Evolutionary conservation across 768 basidiomycete genomes (phyloP), one percentile per base, ranked within the genome.

Genomic region (Gymnopilus dilepis): DNA sequence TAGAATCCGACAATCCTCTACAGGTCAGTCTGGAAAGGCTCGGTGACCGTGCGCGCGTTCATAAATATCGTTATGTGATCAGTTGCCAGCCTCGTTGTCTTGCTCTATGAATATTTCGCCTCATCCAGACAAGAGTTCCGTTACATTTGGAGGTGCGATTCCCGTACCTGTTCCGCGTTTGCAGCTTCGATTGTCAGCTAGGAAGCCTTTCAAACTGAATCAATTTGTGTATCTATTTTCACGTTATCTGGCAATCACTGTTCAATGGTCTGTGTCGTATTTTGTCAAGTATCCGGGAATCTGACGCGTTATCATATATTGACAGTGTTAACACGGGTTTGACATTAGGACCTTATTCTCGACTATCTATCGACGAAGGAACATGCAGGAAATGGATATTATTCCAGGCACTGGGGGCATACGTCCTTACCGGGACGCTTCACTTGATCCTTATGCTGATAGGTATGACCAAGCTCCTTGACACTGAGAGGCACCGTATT

Each of bases 391-490:
- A 21, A 22, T 60, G 61, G 58, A 43, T 60, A 15, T 24, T 22
- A 2, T 54, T 65, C n/a, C 61, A 56, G 41, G 42, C 52, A 4
- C 12, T 37, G 2, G 19, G 48, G 0, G 47, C 61, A 8, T 56
- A 55, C 22, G 6, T 37, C 15, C 34, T 65, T 15, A 42, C 54
- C 31, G 61, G 31, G 15, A 50, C 47, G 2, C 43, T 65, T 13
- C 55, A 65, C 52, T 24, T 52, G 3, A 57, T 65, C 13, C 41
- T 65, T 11, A 65, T 62, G 61, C 26, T 65, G 42, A 61, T 62
- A 26, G n/a, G 60, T 61, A 17, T 21, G 24, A 7, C 21, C 7
- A 15, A 17, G 9, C 1, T 50, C n/a, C n/a, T n/a, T n/a, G n/a
- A n/a, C n/a, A n/a, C n/a, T n/a, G n/a, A n/a, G n/a, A n/a, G n/a